Conservation (phyloP, 1,139 yeast genomes). For the Wickerhamomyces sp. region DNA sequence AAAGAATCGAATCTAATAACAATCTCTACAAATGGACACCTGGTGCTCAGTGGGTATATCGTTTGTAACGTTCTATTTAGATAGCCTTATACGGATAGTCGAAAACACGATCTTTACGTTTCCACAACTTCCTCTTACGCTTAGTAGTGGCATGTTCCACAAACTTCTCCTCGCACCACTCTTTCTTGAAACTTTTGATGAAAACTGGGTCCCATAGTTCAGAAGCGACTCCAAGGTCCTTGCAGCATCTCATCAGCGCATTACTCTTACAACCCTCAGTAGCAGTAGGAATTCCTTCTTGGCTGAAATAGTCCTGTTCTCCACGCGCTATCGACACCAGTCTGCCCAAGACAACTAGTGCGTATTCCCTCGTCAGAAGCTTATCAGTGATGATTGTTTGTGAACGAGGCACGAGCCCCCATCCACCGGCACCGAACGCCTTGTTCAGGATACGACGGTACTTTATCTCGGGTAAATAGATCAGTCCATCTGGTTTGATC, state of each 20-base stretch:
- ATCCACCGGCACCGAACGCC: constrained; percentile 98
- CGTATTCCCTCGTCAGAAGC: constrained; percentile 82
- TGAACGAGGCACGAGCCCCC: constrained; percentile 96
- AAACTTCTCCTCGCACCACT: constrained; percentile 75
- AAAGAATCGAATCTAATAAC: constrained; percentile 1
- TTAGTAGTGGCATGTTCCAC: constrained; percentile 80
- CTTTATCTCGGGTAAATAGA: constrained; percentile 90
- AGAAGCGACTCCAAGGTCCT: constrained; percentile 93
- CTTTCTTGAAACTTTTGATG: constrained; percentile 71
- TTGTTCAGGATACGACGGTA: constrained; percentile 81
- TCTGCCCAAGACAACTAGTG: constrained; percentile 80
- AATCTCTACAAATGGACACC: constrained; percentile 6
- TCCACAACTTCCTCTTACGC: constrained; percentile 88
- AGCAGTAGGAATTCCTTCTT: constrained; percentile 88
- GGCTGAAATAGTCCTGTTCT: constrained; percentile 88
- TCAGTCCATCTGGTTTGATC: constrained; percentile 90
- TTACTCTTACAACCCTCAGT: constrained; percentile 96
- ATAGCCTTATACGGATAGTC: constrained; percentile 71
- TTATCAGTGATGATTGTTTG: constrained; percentile 67
- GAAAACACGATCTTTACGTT: constrained; percentile 69
- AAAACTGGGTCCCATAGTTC: constrained; percentile 97
- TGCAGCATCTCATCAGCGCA: constrained; percentile 96
- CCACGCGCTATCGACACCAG: constrained; percentile 92
- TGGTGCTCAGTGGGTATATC: constrained; percentile 13
- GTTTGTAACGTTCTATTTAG: constrained; percentile 11